Base-by-base conservation (phyloP, 495 filamentous ascomycete species). In the Annulohypoxylon nitens region DNA sequence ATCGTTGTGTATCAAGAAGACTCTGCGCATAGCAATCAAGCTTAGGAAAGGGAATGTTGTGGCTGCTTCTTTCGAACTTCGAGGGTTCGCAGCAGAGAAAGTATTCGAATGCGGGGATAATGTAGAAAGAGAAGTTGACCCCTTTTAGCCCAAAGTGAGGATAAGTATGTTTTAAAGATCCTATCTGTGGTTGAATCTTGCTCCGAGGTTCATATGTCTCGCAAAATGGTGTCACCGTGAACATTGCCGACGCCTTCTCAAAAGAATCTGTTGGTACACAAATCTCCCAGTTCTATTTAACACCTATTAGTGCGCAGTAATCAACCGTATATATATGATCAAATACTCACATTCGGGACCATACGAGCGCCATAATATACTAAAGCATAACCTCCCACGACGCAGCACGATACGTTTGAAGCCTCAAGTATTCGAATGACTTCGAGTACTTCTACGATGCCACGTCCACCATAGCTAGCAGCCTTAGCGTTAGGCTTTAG, bases 381-480 rank as follows among this genome's bases (percentile, higher is more conserved):
- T 23, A 58, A 58, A 39, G 54, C 54, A 39, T 39, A 39, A 26
- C 33, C 54, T 10, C 54, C 54, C 20, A 25, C 34, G 12, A 58
- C 33, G 33, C 54, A 58, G 5, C 33, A 58, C 3, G 54, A 6
- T 39, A 58, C 39, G 10, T n/a, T 16, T 20, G n/a, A 34, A 10
- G 14, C 12, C 34, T 58, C 33, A 10, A 58, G 54, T 58, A 58
- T 58, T 23, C 10, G 30, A 25, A 58, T 58, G 16, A 58, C 54
- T 23, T 58, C 54, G 20, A 39, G 54, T 33, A 39, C 54, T 39
- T 58, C 54, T 58, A 20, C 9, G 33, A 39, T 58, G 54, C 54
- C 54, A 25, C 54, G 54, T 9, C 54, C 54, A 26, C 54, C 18
- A 39, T 58, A 58, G 54, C 54, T 58, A 39, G 54, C 54, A 37